Percentiles rank a stretch among this genome's conserved stretches.
phyloP scores from a whole-genome alignment of 257 asterid species.

The Anisodus acutangulus region DNA sequence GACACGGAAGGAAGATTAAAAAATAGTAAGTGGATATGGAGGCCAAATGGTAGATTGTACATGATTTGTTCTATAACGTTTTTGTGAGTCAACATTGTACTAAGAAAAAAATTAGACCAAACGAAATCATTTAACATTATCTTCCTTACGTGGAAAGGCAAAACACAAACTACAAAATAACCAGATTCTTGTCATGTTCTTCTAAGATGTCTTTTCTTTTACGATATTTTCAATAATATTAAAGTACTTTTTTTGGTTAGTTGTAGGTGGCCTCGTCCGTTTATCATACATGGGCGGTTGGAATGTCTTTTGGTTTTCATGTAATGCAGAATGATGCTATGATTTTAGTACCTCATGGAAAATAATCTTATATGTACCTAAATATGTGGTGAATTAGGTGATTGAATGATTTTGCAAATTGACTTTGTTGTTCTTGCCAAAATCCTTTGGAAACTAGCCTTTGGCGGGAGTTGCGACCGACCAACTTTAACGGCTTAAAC shows the following conservation, averaged over 20 bases:
- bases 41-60: constrained; percentile 7
- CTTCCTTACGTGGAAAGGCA: constrained; percentile 33
- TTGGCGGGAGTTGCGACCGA: too few relatives aligned
- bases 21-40: constrained; percentile 31
- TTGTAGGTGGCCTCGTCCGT: not conserved
- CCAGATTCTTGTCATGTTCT: not conserved
- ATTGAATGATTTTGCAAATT: not conserved
- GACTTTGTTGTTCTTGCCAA: not conserved
- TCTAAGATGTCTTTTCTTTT: not conserved
- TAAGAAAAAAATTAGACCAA: not conserved
- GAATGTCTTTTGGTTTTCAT: not conserved
- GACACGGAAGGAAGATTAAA: not conserved
- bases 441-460: not conserved
- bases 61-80: not conserved
- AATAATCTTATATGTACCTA: constrained; percentile 5
- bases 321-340: not conserved
- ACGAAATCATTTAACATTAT: not conserved
- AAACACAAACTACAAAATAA: not conserved
- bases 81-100: constrained; percentile 36
- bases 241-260: not conserved
- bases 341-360: not conserved
- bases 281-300: not conserved
- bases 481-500: too few relatives aligned
- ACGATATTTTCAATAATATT: not conserved
- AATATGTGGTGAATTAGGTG: not conserved